Percentiles rank a stretch among this genome's conserved stretches.
These are phyloP conservation scores for Sarocladiaceae sp. DNA, from an alignment of 2,329 filamentous ascomycete genomes.

Conservation along the genomic window DNA sequence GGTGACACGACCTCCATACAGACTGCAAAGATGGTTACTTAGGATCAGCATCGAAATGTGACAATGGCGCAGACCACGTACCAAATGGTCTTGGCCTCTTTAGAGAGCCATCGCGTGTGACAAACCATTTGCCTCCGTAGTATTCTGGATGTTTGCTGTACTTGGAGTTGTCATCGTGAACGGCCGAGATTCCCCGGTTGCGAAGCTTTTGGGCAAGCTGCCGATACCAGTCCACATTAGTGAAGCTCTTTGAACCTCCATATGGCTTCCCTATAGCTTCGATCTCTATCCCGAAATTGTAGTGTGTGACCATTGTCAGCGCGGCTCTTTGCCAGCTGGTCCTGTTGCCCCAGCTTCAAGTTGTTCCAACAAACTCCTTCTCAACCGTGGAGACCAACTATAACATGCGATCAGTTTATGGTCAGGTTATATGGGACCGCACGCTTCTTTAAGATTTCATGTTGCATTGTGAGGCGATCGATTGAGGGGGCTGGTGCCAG, in stretches of 20 bases:
- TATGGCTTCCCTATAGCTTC: slow-evolving; percentile 31
- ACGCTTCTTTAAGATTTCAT: too few species aligned
- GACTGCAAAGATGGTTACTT: slow-evolving; percentile 18
- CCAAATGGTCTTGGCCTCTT: slow-evolving; percentile 29
- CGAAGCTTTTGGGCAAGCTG: slow-evolving; percentile 31
- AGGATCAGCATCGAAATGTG: background rate
- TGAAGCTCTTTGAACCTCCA: slow-evolving; percentile 28
- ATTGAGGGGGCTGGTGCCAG: too few species aligned
- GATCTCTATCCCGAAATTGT: slow-evolving; percentile 35
- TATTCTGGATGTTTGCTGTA: slow-evolving; percentile 36
- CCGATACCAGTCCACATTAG: slow-evolving; percentile 33
- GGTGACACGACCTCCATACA: slow-evolving; percentile 36
- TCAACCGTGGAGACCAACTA: too few species aligned
- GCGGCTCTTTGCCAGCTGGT: too few species aligned
- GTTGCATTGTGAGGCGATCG: too few species aligned
- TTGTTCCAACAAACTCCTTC: too few species aligned
- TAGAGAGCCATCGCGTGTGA: slow-evolving; percentile 32
- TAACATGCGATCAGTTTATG: too few species aligned
- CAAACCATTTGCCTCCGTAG: slow-evolving; percentile 35
- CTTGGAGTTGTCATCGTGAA: slow-evolving; percentile 29
- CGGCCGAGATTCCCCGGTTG: slow-evolving; percentile 30
- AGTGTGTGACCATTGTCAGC: slow-evolving; percentile 25
- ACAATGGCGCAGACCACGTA: slow-evolving; percentile 18
- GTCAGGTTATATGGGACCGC: too few species aligned
- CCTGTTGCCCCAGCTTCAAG: too few species aligned